phyloP scores from a whole-genome alignment of 2,329 filamentous ascomycete species.

The Alternaria sp. region DNA sequence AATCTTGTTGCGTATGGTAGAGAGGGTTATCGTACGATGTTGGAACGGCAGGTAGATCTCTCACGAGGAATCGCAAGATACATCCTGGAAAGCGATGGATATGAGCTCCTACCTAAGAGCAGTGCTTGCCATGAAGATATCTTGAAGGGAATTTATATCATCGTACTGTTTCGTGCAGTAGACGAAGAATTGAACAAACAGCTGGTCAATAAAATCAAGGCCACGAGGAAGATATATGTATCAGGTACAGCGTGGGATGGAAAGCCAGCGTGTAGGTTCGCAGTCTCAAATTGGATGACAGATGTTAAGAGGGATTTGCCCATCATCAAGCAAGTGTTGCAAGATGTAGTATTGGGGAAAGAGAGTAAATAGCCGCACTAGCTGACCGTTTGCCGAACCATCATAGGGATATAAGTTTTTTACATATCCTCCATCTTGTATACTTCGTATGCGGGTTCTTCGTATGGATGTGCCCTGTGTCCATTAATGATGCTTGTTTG shows the following conservation, averaged over 20 bases:
- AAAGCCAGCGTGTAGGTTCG: constrained; percentile 77
- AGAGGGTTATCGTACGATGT: constrained; percentile 71
- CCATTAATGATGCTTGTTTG: constrained; percentile 3
- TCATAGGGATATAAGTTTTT: not conserved
- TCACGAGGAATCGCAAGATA: constrained; percentile 72
- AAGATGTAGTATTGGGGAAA: constrained; percentile 35
- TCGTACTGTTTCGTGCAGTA: constrained; percentile 80
- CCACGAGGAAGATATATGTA: constrained; percentile 77
- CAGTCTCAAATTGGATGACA: constrained; percentile 85
- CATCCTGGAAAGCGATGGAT: constrained; percentile 67
- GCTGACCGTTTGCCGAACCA: too few species aligned
- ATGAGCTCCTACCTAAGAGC: constrained; percentile 69
- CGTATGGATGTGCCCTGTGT: constrained; percentile 56
- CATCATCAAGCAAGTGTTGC: constrained; percentile 71
- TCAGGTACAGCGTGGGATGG: constrained; percentile 83
- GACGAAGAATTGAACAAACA: constrained; percentile 69
- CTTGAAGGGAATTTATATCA: constrained; percentile 67
- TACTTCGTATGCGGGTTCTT: constrained; percentile 57
- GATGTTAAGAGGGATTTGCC: constrained; percentile 71
- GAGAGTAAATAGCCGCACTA: not conserved
- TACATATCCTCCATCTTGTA: constrained; percentile 57
- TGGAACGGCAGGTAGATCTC: constrained; percentile 75
- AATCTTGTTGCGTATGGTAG: constrained; percentile 78
- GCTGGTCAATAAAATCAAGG: constrained; percentile 78
- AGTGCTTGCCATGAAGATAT: constrained; percentile 49